Conservation (phyloP, 176 grass and related monocot genomes). For the Microstegium vimineum region DNA sequence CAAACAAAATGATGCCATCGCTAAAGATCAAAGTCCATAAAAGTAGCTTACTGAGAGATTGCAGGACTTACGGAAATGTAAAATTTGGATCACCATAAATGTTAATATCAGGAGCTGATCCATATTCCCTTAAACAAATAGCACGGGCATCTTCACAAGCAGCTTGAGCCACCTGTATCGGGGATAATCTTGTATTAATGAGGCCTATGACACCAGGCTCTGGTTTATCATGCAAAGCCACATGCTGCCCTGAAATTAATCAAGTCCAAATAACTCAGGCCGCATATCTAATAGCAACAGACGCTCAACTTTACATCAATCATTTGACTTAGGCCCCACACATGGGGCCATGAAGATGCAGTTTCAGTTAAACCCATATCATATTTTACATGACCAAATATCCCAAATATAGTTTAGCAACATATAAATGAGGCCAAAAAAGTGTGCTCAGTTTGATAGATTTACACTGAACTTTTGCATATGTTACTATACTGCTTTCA, state of each 20-base stretch:
- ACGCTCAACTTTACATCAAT: background rate
- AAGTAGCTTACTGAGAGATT: background rate
- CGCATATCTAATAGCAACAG: background rate
- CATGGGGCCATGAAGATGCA: background rate
- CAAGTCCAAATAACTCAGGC: constrained; percentile 1
- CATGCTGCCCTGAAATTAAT: constrained; percentile 82
- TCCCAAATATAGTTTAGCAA: background rate
- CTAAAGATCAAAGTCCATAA: background rate
- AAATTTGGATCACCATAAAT: constrained; percentile 87
- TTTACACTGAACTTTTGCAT: constrained; percentile 10
- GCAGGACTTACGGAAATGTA: constrained; percentile 78
- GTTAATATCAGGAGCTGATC: constrained; percentile 83
- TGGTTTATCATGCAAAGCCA: constrained; percentile 83
- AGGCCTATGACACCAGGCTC: constrained; percentile 77
- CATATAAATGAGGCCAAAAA: background rate
- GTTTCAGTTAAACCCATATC: background rate
- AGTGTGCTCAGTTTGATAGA: background rate
- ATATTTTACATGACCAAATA: background rate
- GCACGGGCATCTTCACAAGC: constrained; percentile 88
- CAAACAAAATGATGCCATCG: background rate
- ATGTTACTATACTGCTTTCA: background rate
- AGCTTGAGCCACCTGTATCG: constrained; percentile 61
- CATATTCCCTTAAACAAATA: constrained; percentile 83
- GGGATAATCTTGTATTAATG: constrained; percentile 86
- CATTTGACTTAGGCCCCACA: constrained; percentile 3